Base-by-base conservation (phyloP, 179 eudicot species). In the Silene coronaria region DNA sequence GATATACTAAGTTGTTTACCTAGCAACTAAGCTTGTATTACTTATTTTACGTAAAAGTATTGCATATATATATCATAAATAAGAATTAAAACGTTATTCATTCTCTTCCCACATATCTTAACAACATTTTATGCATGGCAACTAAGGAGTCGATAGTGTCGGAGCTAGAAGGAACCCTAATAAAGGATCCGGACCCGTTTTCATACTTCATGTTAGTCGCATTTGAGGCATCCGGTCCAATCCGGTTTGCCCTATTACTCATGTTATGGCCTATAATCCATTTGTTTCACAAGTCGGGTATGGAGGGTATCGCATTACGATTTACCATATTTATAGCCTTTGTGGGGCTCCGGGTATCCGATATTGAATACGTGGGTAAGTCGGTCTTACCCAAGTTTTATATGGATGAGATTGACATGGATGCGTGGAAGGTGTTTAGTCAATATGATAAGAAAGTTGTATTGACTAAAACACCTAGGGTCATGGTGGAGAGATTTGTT, bases 341-440 rank as follows among this genome's bases (percentile, higher is more conserved):
- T 0, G 86, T 74, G 0, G 97, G 97, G 11, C 66, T 91, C 5
- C 81, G 84, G 1, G 73, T 87, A 1, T 81, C 91, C 14, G 96
- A 92, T 80, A 84, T 92, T 11, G 89, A 87, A 63, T 85, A 96
- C 5, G 97, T 89, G 75, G 89, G 92, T 0, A 79, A 89, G 73
- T 96, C 96, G 0, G 97, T 92, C 5, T 75, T 92, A 77, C 96
- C 97, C 0, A 92, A 92, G 91, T 92, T 89, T 67, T 91, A 78
- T 77, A 79, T 83, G 82, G 96, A 91, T 65, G 97, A 91, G 51
- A n/a, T 89, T 9, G 84, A 89, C 45, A 76, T 91, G 88, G 89
- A 88, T 77, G 90, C 94, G 3, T 92, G 91, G 91, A 84, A 82
- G 73, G 82, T 79, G 60, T 91, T 92, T 75, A 88, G 89, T 51